These are phyloP conservation scores for Laburnicola sp. DNA, from an alignment of 2,329 filamentous ascomycete genomes.

Conservation along the genomic window DNA sequence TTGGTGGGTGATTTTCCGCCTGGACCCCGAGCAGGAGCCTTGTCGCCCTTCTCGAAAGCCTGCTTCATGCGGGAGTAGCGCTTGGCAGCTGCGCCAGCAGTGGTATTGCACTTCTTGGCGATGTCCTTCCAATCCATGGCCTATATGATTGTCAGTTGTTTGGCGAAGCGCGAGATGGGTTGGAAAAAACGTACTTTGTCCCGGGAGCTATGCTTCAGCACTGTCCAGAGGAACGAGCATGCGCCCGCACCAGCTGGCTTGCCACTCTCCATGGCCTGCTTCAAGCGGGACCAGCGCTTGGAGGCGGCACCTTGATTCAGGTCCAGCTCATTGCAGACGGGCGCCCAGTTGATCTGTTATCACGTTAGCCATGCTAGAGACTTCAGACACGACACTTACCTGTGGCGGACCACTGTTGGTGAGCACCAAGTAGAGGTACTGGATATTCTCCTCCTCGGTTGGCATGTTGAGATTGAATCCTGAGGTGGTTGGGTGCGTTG, in stretches of 20 bases:
- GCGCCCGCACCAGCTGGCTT: constrained; percentile 18
- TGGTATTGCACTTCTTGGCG: constrained; percentile 31
- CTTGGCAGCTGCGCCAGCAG: constrained; percentile 36
- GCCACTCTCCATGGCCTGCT: constrained; percentile 26
- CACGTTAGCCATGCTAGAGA: constrained; percentile 2
- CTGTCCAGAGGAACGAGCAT: constrained; percentile 35
- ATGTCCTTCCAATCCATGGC: constrained; percentile 34
- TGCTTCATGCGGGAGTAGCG: constrained; percentile 40
- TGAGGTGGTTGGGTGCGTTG: background rate
- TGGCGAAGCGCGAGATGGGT: background rate
- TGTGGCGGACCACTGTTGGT: constrained; percentile 27
- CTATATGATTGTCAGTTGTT: constrained; percentile 7
- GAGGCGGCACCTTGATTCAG: constrained; percentile 30
- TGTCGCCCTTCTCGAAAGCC: constrained; percentile 27
- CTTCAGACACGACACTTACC: constrained; percentile 16
- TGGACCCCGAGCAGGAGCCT: background rate
- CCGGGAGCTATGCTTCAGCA: constrained; percentile 30
- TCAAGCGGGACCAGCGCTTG: constrained; percentile 44
- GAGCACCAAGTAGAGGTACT: constrained; percentile 37
- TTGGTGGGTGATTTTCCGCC: too few relatives aligned
- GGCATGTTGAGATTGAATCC: constrained; percentile 26
- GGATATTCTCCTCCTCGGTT: constrained; percentile 31
- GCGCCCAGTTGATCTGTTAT: constrained; percentile 35
- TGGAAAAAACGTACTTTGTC: constrained; percentile 24
- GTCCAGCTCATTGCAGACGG: constrained; percentile 27